Conservation (phyloP, 2,329 filamentous ascomycete genomes). For the Monosporascus sp. region DNA sequence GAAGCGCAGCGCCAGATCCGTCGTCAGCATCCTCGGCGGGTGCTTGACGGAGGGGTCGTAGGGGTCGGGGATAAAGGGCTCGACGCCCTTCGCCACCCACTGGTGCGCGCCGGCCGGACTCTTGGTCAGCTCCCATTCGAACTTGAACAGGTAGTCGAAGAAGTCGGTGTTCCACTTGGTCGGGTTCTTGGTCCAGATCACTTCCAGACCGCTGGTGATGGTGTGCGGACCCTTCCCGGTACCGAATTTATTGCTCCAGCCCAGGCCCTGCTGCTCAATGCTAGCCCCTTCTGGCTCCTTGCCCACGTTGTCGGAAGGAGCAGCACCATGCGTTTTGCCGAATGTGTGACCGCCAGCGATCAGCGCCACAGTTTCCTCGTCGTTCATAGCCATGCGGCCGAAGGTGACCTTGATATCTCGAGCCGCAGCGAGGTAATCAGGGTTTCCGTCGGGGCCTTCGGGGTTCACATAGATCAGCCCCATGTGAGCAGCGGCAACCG, state of each 20-base stretch:
- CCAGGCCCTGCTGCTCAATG: constrained; percentile 64
- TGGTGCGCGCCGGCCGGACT: constrained; percentile 72
- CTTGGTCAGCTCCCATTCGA: constrained; percentile 73
- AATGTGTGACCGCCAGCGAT: constrained; percentile 77
- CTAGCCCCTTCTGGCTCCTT: constrained; percentile 61
- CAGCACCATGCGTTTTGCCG: constrained; percentile 77
- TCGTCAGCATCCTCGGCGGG: constrained; percentile 71
- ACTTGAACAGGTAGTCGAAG: constrained; percentile 73
- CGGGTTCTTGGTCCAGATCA: constrained; percentile 73
- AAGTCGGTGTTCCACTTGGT: constrained; percentile 72
- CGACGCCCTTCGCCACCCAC: constrained; percentile 67
- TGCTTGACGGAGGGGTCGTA: constrained; percentile 68
- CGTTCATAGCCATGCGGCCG: constrained; percentile 76
- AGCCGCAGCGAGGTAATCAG: constrained; percentile 65
- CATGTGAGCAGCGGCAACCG: constrained; percentile 66
- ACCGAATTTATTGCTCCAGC: constrained; percentile 63
- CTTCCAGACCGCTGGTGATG: constrained; percentile 73
- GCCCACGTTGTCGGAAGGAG: constrained; percentile 57
- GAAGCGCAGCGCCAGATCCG: constrained; percentile 66
- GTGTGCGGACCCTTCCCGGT: constrained; percentile 66
- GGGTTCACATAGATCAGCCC: constrained; percentile 81
- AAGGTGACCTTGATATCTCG: constrained; percentile 72
- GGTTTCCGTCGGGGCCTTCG: constrained; percentile 68
- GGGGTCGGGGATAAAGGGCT: constrained; percentile 65
- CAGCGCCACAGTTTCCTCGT: constrained; percentile 75